phyloP scores from a whole-genome alignment of 2,329 filamentous ascomycete genomes.

The Curvularia eragrostidis region DNA sequence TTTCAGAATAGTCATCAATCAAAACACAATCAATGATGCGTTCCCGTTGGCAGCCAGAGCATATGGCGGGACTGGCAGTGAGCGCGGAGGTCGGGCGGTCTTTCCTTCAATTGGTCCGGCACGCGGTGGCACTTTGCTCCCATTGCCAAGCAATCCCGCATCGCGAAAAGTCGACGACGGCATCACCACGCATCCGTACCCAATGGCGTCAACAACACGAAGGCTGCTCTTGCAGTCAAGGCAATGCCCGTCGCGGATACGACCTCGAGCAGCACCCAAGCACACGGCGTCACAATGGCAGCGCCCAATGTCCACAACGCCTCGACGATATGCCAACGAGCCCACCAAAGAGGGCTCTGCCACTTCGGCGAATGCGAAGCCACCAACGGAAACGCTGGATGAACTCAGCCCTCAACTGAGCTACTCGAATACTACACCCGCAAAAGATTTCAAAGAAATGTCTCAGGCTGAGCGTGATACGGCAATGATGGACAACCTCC shows the following conservation, averaged over 20 bases:
- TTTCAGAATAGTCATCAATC: not conserved
- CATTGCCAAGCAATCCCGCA: slow-evolving; percentile 34
- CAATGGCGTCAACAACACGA: slow-evolving; percentile 49
- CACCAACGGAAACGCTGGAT: slow-evolving; percentile 14
- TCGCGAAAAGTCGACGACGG: slow-evolving; percentile 43
- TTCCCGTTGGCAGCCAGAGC: not conserved
- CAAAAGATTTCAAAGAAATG: slow-evolving; percentile 8
- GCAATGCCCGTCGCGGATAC: slow-evolving; percentile 37
- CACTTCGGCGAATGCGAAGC: slow-evolving; percentile 14
- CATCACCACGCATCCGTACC: slow-evolving; percentile 20
- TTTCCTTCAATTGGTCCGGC: slow-evolving; percentile 25
- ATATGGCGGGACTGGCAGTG: slow-evolving; percentile 7
- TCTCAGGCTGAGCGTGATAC: slow-evolving; percentile 23
- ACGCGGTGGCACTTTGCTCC: slow-evolving; percentile 32
- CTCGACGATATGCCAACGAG: slow-evolving; percentile 24
- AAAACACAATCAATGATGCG: not conserved
- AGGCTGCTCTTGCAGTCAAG: slow-evolving; percentile 42
- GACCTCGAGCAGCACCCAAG: slow-evolving; percentile 23
- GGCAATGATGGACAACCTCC: slow-evolving; percentile 32
- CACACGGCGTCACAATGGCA: slow-evolving; percentile 39
- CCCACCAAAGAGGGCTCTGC: slow-evolving; percentile 24
- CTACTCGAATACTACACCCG: slow-evolving; percentile 4
- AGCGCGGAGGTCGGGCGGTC: slow-evolving; percentile 34
- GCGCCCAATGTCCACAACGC: slow-evolving; percentile 43
- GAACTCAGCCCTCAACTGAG: slow-evolving; percentile 11